phyloP scores from a whole-genome alignment of 75 land plant species.

The Pinus taeda region DNA sequence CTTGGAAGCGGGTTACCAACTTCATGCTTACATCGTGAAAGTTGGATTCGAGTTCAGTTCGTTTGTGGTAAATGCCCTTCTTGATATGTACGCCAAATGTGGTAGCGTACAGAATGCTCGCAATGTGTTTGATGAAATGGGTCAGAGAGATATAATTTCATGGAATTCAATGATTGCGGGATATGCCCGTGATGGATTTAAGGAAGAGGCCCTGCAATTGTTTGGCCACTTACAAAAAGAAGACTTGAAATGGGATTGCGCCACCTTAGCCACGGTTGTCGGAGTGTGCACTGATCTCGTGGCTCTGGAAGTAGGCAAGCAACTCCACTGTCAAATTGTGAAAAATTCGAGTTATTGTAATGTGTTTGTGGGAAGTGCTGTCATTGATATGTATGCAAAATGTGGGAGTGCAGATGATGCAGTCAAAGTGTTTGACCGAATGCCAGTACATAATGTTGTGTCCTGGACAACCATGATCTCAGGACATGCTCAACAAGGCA shows the following conservation, averaged over 20 bases:
- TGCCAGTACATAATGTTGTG: slow-evolving; percentile 9
- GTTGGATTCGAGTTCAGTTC: slow-evolving; percentile 34
- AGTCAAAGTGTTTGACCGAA: slow-evolving; percentile 14
- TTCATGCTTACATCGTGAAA: slow-evolving; percentile 29
- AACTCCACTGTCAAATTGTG: slow-evolving; percentile 11
- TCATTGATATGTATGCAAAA: slow-evolving; percentile 29
- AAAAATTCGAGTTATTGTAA: slow-evolving; percentile 5
- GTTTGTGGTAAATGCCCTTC: slow-evolving; percentile 46
- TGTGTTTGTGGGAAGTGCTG: slow-evolving; percentile 18
- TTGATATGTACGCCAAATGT: slow-evolving; percentile 69
- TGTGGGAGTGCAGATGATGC: slow-evolving; percentile 12
- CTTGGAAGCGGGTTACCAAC: slow-evolving; percentile 15
- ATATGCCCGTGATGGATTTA: slow-evolving; percentile 2
- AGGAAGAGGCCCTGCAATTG: too few relatives aligned
- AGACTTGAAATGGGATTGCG: too few relatives aligned
- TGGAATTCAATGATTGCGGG: slow-evolving; percentile 69
- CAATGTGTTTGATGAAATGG: slow-evolving; percentile 44
- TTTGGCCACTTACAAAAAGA: too few relatives aligned
- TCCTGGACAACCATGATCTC: slow-evolving; percentile 33
- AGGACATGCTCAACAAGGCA: slow-evolving; percentile 25
- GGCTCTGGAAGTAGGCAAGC: background rate
- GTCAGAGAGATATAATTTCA: slow-evolving; percentile 49
- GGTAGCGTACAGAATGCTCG: slow-evolving; percentile 26
- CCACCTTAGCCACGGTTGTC: too few relatives aligned
- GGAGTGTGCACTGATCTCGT: too few relatives aligned